Conservation (phyloP, 139 green algal genomes). For the Astrephomene gubernaculifera region DNA sequence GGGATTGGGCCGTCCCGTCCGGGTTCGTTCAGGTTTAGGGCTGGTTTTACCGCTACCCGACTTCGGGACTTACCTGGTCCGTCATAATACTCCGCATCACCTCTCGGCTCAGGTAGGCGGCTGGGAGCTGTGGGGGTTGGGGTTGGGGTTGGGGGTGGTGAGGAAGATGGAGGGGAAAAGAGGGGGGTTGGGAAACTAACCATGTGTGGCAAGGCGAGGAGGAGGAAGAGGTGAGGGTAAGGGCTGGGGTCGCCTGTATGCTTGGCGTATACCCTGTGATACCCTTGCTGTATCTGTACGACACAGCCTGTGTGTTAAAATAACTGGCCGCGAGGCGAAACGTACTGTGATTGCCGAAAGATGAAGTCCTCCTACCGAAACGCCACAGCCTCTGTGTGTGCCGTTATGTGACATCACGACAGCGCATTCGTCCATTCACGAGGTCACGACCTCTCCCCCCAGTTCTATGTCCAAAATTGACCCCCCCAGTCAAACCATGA, state of each 20-base stretch:
- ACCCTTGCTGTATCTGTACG: no score
- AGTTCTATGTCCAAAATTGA: not conserved
- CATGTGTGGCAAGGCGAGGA: not conserved
- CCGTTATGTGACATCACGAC: not conserved
- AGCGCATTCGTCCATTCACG: not conserved
- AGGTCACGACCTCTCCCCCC: not conserved
- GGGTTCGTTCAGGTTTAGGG: no score
- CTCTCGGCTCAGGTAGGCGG: conserved; percentile 33
- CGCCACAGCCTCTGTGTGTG: not conserved
- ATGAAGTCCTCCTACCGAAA: no score
- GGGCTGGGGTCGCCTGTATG: not conserved
- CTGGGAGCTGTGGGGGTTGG: not conserved
- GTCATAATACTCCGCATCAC: conserved; percentile 36
- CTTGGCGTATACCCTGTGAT: not conserved
- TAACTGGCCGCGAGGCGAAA: no score
- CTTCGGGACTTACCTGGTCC: conserved; percentile 10
- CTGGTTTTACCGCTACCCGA: no score
- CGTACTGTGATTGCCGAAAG: no score
- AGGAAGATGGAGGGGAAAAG: not conserved
- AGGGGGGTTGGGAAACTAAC: not conserved
- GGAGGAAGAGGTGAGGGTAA: not conserved
- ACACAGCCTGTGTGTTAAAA: no score
- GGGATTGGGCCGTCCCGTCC: no score
- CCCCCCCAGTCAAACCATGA: no score
- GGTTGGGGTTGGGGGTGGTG: not conserved